These are phyloP conservation scores for Colletotrichum liriopes DNA, from an alignment of 2,329 filamentous ascomycete species.

Conservation along the genomic window DNA sequence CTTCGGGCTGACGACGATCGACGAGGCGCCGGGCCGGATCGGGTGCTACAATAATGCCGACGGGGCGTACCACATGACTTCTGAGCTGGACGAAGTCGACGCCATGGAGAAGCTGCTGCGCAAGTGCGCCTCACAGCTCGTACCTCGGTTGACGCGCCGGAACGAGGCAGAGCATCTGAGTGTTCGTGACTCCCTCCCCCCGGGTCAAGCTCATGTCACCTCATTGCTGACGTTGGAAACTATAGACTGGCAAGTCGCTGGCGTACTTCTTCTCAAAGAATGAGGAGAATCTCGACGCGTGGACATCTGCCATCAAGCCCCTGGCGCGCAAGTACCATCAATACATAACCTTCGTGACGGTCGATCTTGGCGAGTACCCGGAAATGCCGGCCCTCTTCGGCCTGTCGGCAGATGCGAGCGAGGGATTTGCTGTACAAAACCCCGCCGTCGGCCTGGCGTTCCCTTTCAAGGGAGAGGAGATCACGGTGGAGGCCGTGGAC, in stretches of 20 bases:
- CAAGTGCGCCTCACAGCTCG: conserved; percentile 56
- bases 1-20: conserved; percentile 53
- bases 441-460: conserved; percentile 61
- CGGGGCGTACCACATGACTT: conserved; percentile 51
- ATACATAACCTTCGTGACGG: conserved; percentile 64
- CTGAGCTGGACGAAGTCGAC: conserved; percentile 51
- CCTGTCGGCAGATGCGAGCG: conserved; percentile 46
- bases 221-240: not conserved
- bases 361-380: conserved; percentile 62
- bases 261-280: conserved; percentile 52
- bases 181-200: not conserved
- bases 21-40: conserved; percentile 45
- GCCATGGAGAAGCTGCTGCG: conserved; percentile 57
- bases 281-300: conserved; percentile 52
- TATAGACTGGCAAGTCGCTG: conserved; percentile 56
- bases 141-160: conserved; percentile 61
- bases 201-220: too few relatives aligned
- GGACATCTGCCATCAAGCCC: conserved; percentile 52
- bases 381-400: conserved; percentile 61
- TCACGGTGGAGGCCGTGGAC: conserved; percentile 56
- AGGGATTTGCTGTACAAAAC: conserved; percentile 61
- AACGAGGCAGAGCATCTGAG: conserved; percentile 57
- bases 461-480: conserved; percentile 49
- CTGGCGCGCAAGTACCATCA: conserved; percentile 63
- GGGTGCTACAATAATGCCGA: conserved; percentile 61